phyloP scores from a whole-genome alignment of 805 yeast species.

The Barnettozyma vustinii region DNA sequence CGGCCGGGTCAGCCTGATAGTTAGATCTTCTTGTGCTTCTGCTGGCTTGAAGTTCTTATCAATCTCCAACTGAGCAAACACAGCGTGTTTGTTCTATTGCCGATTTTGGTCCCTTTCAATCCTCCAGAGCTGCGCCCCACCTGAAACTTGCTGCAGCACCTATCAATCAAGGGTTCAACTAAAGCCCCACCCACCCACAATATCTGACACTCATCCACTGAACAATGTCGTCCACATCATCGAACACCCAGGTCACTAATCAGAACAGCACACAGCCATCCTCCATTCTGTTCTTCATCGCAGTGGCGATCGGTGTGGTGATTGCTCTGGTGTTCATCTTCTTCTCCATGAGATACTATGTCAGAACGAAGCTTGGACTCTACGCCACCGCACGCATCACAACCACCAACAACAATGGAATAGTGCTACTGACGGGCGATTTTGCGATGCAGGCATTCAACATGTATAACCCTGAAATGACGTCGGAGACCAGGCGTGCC shows the following conservation, averaged over 20 bases:
- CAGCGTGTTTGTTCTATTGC: background rate
- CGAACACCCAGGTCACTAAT: background rate
- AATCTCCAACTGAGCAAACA: background rate
- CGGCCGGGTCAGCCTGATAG: background rate
- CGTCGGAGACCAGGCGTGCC: conserved; percentile 13
- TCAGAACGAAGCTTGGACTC: conserved; percentile 52
- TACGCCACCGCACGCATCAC: conserved; percentile 27
- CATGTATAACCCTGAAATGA: conserved; percentile 14
- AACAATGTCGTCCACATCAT: background rate
- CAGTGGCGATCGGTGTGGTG: conserved; percentile 54
- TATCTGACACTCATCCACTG: background rate
- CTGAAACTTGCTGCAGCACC: background rate
- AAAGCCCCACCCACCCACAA: background rate
- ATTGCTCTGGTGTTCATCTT: conserved; percentile 52
- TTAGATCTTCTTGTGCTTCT: background rate
- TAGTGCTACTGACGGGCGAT: conserved; percentile 20
- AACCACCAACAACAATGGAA: conserved; percentile 10
- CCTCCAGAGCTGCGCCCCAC: too few species aligned
- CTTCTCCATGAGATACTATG: conserved; percentile 56
- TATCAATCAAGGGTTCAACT: background rate
- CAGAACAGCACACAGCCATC: conserved; percentile 40
- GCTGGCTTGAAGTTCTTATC: background rate
- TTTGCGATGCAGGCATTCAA: conserved; percentile 22
- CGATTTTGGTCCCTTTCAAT: too few species aligned
- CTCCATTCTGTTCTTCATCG: conserved; percentile 57